A percentile compares a stretch with the other conserved stretches of the same genome.
Conservation (phyloP, 257 asterid species). For the Petrea volubilis region DNA sequence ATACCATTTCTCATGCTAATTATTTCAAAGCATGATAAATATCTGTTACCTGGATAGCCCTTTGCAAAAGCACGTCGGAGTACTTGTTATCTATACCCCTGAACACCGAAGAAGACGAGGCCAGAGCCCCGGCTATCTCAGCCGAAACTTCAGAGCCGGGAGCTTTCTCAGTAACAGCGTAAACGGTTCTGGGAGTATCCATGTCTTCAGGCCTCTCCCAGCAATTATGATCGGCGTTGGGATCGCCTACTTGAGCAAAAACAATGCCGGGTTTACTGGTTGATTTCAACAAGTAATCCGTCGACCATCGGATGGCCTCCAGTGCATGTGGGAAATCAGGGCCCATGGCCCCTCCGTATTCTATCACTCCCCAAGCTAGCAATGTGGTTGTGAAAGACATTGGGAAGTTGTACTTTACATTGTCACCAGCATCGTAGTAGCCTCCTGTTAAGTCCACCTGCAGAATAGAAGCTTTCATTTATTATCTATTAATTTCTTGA, state of each 20-base stretch:
- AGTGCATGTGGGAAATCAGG: constrained; percentile 30
- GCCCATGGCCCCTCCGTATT: constrained; percentile 43
- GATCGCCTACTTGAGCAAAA: constrained; percentile 40
- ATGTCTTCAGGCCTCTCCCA: constrained; percentile 50
- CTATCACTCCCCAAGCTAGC: constrained; percentile 47
- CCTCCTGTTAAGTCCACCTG: constrained; percentile 47
- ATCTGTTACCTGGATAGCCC: constrained; percentile 42
- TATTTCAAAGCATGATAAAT: too few relatives aligned
- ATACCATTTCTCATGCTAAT: too few relatives aligned
- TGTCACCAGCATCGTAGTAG: constrained; percentile 46
- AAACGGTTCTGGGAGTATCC: constrained; percentile 48
- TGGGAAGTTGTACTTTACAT: constrained; percentile 45
- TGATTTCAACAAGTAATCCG: constrained; percentile 45
- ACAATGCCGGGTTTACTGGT: constrained; percentile 34
- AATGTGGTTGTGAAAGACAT: constrained; percentile 50
- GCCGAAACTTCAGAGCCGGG: constrained; percentile 60
- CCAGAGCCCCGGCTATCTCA: constrained; percentile 48
- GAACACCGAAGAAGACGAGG: constrained; percentile 43
- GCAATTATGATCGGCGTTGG: constrained; percentile 37
- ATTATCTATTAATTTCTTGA: too few relatives aligned
- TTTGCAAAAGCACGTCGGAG: constrained; percentile 34
- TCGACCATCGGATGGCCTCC: constrained; percentile 47
- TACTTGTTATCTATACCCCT: constrained; percentile 32
- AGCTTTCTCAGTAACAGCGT: constrained; percentile 20
- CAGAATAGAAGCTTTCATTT: too few relatives aligned